Percentiles rank a stretch among this genome's conserved stretches.
phyloP scores from a whole-genome alignment of 495 filamentous ascomycete genomes.

The Chaetomium fimeti region DNA sequence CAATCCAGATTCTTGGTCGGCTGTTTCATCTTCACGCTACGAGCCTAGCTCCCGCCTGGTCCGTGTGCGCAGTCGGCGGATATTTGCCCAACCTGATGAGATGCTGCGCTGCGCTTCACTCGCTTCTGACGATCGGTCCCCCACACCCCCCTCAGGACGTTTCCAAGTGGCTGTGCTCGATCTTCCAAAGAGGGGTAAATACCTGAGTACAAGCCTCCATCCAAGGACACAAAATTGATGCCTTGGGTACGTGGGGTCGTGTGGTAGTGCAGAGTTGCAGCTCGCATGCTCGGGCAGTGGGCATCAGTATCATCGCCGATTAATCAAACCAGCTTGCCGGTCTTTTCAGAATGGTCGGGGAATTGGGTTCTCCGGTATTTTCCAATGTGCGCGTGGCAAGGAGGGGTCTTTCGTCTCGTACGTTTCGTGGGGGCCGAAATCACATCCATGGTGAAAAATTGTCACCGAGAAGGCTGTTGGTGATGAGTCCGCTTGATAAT shows the following conservation, averaged over 20 bases:
- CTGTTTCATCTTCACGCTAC: slow-evolving; percentile 17
- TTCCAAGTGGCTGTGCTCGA: slow-evolving; percentile 12
- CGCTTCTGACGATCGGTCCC: slow-evolving; percentile 12
- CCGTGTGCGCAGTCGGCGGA: slow-evolving; percentile 6
- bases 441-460: background rate
- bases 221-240: background rate
- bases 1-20: slow-evolving; percentile 14
- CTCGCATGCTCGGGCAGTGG: background rate
- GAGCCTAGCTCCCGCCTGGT: slow-evolving; percentile 6
- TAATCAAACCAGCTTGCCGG: background rate
- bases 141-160: slow-evolving; percentile 4
- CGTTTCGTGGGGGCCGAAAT: background rate
- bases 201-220: background rate
- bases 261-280: slow-evolving; percentile 12
- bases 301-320: background rate
- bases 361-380: background rate
- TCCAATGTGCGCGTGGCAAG: background rate
- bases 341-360: background rate
- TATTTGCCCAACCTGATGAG: background rate
- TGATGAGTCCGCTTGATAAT: background rate
- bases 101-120: slow-evolving; percentile 15
- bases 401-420: background rate
- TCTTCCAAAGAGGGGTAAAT: slow-evolving; percentile 4
- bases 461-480: background rate
- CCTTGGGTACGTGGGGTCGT: background rate